These are phyloP conservation scores for Aspergillus udagawae DNA, from an alignment of 2,329 filamentous ascomycete genomes.

Conservation along the genomic window DNA sequence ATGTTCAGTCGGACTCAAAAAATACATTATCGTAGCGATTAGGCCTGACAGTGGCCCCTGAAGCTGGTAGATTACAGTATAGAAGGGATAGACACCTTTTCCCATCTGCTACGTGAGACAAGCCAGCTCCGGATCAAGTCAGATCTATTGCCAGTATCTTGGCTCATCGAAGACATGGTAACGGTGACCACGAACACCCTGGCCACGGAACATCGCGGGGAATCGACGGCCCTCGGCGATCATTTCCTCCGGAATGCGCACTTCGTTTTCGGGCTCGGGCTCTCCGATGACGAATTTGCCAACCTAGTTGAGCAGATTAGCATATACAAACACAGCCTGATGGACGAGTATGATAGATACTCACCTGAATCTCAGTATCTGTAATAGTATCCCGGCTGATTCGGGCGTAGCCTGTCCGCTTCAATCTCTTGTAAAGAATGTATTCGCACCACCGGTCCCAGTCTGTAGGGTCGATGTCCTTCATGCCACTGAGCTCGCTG, in stretches of 20 bases:
- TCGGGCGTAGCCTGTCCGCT: constrained; percentile 81
- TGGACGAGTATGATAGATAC: constrained; percentile 13
- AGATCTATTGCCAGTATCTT: constrained; percentile 55
- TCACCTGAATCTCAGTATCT: constrained; percentile 89
- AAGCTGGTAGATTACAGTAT: constrained; percentile 3
- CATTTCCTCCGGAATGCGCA: constrained; percentile 66
- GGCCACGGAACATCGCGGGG: constrained; percentile 75
- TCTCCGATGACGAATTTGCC: constrained; percentile 88
- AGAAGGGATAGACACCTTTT: not conserved
- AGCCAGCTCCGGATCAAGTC: not conserved
- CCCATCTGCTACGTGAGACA: not conserved
- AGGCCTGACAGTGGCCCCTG: constrained; percentile 1
- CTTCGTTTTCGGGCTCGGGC: constrained; percentile 58
- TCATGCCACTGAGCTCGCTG: constrained; percentile 80
- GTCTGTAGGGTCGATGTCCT: constrained; percentile 85
- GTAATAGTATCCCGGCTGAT: constrained; percentile 89
- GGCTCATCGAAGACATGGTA: constrained; percentile 97
- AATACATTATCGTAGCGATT: constrained; percentile 8
- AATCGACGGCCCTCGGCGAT: constrained; percentile 77
- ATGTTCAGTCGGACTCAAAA: constrained; percentile 3
- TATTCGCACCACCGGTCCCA: constrained; percentile 99
- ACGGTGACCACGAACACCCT: constrained; percentile 80
- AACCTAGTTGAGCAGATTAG: constrained; percentile 44
- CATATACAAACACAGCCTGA: not conserved
- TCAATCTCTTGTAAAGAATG: constrained; percentile 87